Base-by-base conservation (phyloP, 805 yeast genomes). In the Dipodascopsis uninucleata region DNA sequence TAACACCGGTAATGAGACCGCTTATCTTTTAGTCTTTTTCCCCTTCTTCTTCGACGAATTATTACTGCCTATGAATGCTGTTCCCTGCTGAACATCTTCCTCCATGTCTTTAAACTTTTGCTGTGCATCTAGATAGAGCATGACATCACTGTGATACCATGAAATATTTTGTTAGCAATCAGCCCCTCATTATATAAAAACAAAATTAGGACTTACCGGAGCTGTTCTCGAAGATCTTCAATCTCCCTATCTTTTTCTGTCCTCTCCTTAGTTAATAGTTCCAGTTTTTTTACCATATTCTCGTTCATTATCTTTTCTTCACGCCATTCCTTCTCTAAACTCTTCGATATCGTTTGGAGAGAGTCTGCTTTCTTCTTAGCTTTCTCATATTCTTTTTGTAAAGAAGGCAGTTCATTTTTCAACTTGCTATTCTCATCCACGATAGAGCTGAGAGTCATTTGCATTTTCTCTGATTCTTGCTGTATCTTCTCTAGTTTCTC, bases 71-170 rank as follows among this genome's bases (percentile, higher is more conserved):
- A 82, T 67, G 0, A 82, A 67, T 0, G 84, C 65, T 3, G 78
- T 76, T 0, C 95, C 95, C 51, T 86, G 81, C 54, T 70, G 77
- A 12, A 82, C 81, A 28, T 82, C 90, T 9, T 82, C 82, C 2
- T 79, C 74, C 18, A 85, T 84, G 58, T 78, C 76, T 56, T 79
- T 77, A 57, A 86, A 75, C 64, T 82, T 84, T 44, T 79, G 82
- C 59, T 77, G 84, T 0, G 84, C 73, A 47, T 83, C 90, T 31
- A 87, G 64, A 58, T 71, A 85, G 52, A 85, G 82, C 95, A 88
- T 85, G 41, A 87, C 62, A 61, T 87, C 96, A 23, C 72, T 76
- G 2, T 79, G 79, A 60, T 82, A 85, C 31, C 81, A 86, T 34
- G 71, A 61, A n/a, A 22, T 12, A 3, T 21, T 43, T 14, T 32